Percentiles rank a stretch among this genome's conserved stretches.
phyloP scores from a whole-genome alignment of 495 filamentous ascomycete species.

The Daldinia caldariorum region DNA sequence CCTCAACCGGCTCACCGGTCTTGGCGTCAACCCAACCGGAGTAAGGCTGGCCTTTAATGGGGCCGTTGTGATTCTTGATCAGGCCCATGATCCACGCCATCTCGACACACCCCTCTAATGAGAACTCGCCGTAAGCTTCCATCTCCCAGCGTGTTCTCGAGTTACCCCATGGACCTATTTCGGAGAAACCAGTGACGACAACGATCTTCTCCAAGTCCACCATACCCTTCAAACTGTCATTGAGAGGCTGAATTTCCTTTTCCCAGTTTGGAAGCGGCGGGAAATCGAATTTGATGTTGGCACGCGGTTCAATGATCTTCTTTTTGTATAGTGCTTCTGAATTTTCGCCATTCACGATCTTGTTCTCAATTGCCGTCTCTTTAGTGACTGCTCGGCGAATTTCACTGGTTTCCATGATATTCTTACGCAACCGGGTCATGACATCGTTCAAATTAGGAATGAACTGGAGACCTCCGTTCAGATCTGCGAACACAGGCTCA shows the following conservation, averaged over 20 bases:
- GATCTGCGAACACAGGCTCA: conserved; percentile 94
- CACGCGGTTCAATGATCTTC: conserved; percentile 89
- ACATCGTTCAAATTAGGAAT: conserved; percentile 95
- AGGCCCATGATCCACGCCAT: conserved; percentile 99
- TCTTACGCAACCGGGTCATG: conserved; percentile 88
- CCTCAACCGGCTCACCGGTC: conserved; percentile 92
- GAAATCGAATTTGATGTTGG: conserved; percentile 98
- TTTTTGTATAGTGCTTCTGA: conserved; percentile 94
- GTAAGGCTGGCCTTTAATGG: conserved; percentile 95
- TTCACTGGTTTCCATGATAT: conserved; percentile 93
- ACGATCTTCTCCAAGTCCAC: conserved; percentile 98
- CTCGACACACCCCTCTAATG: conserved; percentile 96
- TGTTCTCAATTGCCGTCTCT: conserved; percentile 96
- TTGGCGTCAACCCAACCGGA: conserved; percentile 97
- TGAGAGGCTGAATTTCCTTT: conserved; percentile 86
- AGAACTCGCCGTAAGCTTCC: conserved; percentile 97
- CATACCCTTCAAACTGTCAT: conserved; percentile 91
- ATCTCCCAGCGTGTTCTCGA: conserved; percentile 98
- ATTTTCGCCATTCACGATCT: conserved; percentile 93
- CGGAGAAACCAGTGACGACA: conserved; percentile 95
- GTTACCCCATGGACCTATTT: conserved; percentile 98
- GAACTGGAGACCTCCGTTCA: conserved; percentile 97
- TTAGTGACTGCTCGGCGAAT: conserved; percentile 92
- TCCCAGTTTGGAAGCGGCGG: conserved; percentile 91
- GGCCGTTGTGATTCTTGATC: conserved; percentile 98